These are phyloP conservation scores for Floccularia luteovirens DNA, from an alignment of 768 basidiomycete genomes.

Conservation along the genomic window DNA sequence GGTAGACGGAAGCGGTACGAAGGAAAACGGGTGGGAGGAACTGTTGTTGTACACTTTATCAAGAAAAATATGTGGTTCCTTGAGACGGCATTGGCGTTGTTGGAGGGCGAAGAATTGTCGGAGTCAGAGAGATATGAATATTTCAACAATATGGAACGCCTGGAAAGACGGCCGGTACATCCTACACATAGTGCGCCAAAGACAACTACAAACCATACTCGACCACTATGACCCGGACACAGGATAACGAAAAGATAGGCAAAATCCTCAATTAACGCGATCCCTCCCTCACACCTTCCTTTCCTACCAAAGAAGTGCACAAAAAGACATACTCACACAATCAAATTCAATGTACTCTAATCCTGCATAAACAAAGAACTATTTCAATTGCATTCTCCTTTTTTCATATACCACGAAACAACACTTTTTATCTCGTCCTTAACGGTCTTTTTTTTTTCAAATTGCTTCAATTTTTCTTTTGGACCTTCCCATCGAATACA, in stretches of 20 bases:
- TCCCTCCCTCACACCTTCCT: too few species aligned
- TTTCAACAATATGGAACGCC: constrained; percentile 1
- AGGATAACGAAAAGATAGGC: too few species aligned
- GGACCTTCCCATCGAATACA: too few species aligned
- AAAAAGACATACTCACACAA: too few species aligned
- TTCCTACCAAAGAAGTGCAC: too few species aligned
- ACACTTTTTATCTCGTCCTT: not conserved
- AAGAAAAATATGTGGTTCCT: constrained; percentile 97
- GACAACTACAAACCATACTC: too few species aligned
- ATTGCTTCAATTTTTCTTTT: not conserved
- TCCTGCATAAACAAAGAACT: too few species aligned
- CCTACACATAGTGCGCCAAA: too few species aligned
- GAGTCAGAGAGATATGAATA: constrained; percentile 39
- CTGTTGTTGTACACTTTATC: constrained; percentile 93
- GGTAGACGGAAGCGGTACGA: constrained; percentile 59
- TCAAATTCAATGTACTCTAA: too few species aligned
- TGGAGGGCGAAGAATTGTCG: constrained; percentile 71
- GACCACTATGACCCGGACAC: too few species aligned
- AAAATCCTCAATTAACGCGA: too few species aligned
- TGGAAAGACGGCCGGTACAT: not conserved
- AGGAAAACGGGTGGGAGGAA: constrained; percentile 76
- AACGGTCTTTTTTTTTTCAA: not conserved
- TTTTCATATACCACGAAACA: not conserved
- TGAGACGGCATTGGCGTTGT: constrained; percentile 84
- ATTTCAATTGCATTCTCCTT: not conserved